Percentiles rank a stretch among this genome's conserved stretches.
Conservation (phyloP, 495 filamentous ascomycete species). For the Glonium stellatum region DNA sequence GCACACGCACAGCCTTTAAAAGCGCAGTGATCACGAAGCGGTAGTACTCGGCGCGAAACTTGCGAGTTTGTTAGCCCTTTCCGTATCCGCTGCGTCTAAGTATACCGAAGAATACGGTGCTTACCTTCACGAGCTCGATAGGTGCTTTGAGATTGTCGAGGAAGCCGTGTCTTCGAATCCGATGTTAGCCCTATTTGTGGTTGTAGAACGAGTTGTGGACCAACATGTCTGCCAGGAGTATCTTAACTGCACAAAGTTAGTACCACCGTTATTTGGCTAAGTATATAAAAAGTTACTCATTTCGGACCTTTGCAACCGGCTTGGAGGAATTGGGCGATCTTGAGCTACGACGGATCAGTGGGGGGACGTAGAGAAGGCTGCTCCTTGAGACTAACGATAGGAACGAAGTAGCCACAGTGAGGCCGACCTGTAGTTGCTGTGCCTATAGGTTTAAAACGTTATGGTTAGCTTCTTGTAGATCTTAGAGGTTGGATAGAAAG, state of each 20-base stretch:
- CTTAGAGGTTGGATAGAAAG: no score
- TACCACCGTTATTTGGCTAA: no score
- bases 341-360: no score
- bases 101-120: conserved; percentile 40
- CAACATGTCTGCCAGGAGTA: conserved; percentile 56
- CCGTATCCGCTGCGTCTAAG: background rate
- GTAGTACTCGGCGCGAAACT: conserved; percentile 40
- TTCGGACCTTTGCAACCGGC: conserved; percentile 85
- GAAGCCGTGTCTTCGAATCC: conserved; percentile 55
- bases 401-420: conserved; percentile 79
- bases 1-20: conserved; percentile 37
- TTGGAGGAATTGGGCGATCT: conserved; percentile 79
- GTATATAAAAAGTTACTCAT: no score
- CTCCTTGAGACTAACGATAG: no score
- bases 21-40: conserved; percentile 33
- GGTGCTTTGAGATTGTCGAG: conserved; percentile 81
- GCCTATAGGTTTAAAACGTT: no score
- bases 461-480: no score
- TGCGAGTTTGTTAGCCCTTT: conserved; percentile 60
- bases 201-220: conserved; percentile 46
- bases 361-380: no score
- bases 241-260: conserved; percentile 42
- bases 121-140: conserved; percentile 70
- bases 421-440: conserved; percentile 76
- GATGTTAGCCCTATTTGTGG: conserved; percentile 40